phyloP scores from a whole-genome alignment of 1,284 basidiomycete species.

The Naganishia albida region DNA sequence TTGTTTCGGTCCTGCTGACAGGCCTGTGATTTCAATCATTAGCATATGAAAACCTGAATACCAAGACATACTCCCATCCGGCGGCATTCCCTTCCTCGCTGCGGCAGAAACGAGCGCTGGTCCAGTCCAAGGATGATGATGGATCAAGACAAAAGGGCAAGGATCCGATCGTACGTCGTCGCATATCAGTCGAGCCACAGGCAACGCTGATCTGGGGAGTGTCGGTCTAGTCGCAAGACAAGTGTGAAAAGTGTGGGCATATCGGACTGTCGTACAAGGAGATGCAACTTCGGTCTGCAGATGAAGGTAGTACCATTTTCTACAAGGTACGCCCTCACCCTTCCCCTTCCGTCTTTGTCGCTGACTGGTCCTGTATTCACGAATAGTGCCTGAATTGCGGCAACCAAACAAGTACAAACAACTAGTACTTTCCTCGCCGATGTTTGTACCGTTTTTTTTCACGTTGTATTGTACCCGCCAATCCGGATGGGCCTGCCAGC shows the following conservation, averaged over 20 bases:
- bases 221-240: constrained; percentile 73
- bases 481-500: too few relatives aligned
- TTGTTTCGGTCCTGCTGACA: background rate
- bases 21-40: constrained; percentile 9
- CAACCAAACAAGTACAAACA: constrained; percentile 54
- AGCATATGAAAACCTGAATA: constrained; percentile 93
- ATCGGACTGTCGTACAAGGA: constrained; percentile 57
- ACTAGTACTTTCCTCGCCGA: constrained; percentile 40
- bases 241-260: constrained; percentile 87
- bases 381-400: constrained; percentile 53
- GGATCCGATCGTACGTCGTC: constrained; percentile 60
- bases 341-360: background rate
- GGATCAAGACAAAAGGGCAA: constrained; percentile 69
- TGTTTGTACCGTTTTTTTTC: background rate
- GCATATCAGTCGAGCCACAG: too few relatives aligned
- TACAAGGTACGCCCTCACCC: constrained; percentile 49
- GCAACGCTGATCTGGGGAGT: background rate
- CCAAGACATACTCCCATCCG: constrained; percentile 85
- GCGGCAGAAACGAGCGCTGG: constrained; percentile 80
- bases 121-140: constrained; percentile 79
- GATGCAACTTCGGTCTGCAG: constrained; percentile 75
- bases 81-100: constrained; percentile 91
- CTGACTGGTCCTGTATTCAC: background rate
- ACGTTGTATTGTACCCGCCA: too few relatives aligned
- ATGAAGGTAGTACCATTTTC: constrained; percentile 82